Percentiles rank a stretch among this genome's conserved stretches.
These are phyloP conservation scores for Jamesozyma rosinii DNA, from an alignment of 805 yeast species.

Conservation along the genomic window DNA sequence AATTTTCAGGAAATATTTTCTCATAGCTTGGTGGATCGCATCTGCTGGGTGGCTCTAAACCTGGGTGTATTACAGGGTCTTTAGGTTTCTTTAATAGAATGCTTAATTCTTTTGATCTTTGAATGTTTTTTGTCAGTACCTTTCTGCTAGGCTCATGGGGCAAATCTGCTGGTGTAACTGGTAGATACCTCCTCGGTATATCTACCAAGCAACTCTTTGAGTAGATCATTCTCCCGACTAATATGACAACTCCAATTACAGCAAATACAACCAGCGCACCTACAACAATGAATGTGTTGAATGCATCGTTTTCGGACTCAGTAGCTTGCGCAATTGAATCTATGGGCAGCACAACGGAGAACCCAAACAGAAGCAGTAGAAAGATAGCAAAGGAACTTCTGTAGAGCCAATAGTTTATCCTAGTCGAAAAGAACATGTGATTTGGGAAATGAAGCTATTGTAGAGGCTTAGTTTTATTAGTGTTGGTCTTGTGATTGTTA, in stretches of 20 bases:
- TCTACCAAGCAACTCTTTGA: conserved; percentile 54
- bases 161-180: conserved; percentile 51
- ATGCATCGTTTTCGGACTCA: conserved; percentile 48
- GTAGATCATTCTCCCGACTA: conserved; percentile 50
- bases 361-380: conserved; percentile 40
- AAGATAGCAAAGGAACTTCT: conserved; percentile 12
- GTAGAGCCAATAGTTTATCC: conserved; percentile 11
- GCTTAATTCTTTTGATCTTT: conserved; percentile 36
- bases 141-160: conserved; percentile 37
- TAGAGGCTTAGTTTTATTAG: too few species aligned
- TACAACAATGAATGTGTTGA: conserved; percentile 74
- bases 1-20: conserved; percentile 32
- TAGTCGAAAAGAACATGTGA: neutral
- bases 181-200: conserved; percentile 71
- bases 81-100: conserved; percentile 35
- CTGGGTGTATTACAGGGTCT: conserved; percentile 40
- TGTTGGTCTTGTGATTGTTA: too few species aligned
- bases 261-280: conserved; percentile 58
- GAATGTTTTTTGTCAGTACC: conserved; percentile 34
- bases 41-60: conserved; percentile 38
- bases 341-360: conserved; percentile 64
- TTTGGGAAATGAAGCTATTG: too few species aligned
- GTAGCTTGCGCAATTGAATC: conserved; percentile 63
- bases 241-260: conserved; percentile 40
- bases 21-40: conserved; percentile 27